Base-by-base conservation (phyloP, 768 basidiomycete genomes). In the Boletus pseudo-olivaceus region DNA sequence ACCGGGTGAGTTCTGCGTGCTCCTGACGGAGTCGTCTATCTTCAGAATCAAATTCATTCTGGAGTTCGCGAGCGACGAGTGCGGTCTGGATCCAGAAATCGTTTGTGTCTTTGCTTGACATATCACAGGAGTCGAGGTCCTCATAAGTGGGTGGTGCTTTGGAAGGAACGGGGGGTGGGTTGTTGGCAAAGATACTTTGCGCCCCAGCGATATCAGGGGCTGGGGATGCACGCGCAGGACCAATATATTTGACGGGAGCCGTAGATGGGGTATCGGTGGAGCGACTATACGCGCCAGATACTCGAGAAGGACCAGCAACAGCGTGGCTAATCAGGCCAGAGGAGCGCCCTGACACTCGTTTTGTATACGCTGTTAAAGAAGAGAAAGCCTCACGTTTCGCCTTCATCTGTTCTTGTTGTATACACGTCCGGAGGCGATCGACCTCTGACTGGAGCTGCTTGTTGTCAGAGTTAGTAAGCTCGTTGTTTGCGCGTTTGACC, bases 41-140 rank as follows among this genome's bases (percentile, higher is more conserved):
- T 64, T 82, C 81, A 5, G 63, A 65, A 34, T 80, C 76, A 30
- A 69, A 78, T 34, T 69, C 56, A 2, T 56, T 53, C 58, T 79
- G 79, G 48, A 71, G 61, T 39, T 65, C 47, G 20, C 54, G 54
- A 14, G 73, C 76, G 30, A 61, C 10, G 2, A 56, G 20, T 59
- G 35, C 14, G 15, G 41, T 51, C 47, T 58, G 47, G 15, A 26
- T 30, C 56, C 52, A 59, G 15, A 23, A 4, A 23, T 48, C 43
- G 12, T 54, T 55, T 7, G 51, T 29, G n/a, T 51, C 44, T 10
- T 15, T 45, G 34, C 15, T 12, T 4, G 49, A 45, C 8, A 6
- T 7, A 15, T 39, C 17, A 3, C 52, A 43, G 8, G 54, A 35
- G n/a, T 62, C 59, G 9, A 42, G 17, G n/a, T 64, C 63, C 37